Percentiles rank a stretch among this genome's conserved stretches.
phyloP scores from a whole-genome alignment of 78 protist species.

The Paulinella micropora region DNA sequence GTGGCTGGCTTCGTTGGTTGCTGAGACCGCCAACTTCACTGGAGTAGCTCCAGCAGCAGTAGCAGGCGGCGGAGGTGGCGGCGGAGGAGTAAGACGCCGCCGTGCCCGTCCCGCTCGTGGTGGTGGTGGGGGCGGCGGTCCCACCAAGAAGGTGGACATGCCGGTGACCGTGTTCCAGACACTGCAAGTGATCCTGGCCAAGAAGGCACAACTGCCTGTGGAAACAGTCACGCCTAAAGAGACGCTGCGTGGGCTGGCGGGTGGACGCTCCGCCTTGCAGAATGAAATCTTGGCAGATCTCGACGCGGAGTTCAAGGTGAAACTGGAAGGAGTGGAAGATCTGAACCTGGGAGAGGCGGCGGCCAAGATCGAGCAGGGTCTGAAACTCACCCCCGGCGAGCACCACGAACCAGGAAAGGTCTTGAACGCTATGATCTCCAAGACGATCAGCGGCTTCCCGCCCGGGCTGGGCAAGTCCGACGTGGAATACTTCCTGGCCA shows the following conservation, averaged over 20 bases:
- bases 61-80: too few species aligned
- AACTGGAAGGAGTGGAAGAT: conserved; percentile 32
- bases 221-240: background rate
- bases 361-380: background rate
- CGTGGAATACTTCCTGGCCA: too few species aligned
- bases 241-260: conserved; percentile 31
- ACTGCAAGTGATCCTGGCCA: conserved; percentile 26
- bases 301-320: conserved; percentile 21
- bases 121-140: background rate
- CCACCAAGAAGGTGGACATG: background rate
- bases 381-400: too few species aligned
- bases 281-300: conserved; percentile 50
- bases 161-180: conserved; percentile 15
- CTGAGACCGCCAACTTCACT: too few species aligned
- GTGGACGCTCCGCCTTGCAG: conserved; percentile 41
- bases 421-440: background rate
- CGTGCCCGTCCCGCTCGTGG: background rate
- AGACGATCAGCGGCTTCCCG: conserved; percentile 22
- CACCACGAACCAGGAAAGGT: conserved; percentile 19
- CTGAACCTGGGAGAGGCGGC: conserved; percentile 21
- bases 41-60: too few species aligned
- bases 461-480: background rate
- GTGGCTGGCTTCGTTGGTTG: too few species aligned
- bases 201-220: background rate
- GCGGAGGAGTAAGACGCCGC: background rate